Evolutionary conservation across 2,329 filamentous ascomycete genomes (phyloP).

Genomic region (Lachnellula hyalina): DNA sequence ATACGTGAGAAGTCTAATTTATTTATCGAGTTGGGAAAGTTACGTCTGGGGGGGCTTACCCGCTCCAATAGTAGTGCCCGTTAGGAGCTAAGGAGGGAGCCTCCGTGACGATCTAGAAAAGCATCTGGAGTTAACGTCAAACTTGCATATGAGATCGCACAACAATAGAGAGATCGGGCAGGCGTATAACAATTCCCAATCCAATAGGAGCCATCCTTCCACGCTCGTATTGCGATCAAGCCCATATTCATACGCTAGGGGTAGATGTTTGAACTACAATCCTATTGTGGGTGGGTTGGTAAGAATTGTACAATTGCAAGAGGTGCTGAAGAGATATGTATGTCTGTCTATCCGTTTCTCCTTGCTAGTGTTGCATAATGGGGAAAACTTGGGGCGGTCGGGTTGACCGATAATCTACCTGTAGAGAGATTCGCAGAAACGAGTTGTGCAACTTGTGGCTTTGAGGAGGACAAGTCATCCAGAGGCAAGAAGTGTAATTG

Average conservation of each 20-base stretch:
- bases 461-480: conserved; percentile 1
- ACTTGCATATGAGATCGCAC: too few relatives aligned
- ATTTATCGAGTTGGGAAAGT: too few relatives aligned
- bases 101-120: too few relatives aligned
- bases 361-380: background rate
- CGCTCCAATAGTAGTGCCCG: too few relatives aligned
- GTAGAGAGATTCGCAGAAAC: background rate
- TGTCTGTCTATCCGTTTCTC: background rate
- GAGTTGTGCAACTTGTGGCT: background rate
- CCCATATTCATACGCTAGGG: background rate
- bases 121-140: too few relatives aligned
- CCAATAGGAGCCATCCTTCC: background rate
- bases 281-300: too few relatives aligned
- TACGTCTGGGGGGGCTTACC: too few relatives aligned
- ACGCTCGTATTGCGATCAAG: background rate
- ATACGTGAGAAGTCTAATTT: too few relatives aligned
- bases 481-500: background rate
- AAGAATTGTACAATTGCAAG: too few relatives aligned
- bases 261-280: background rate
- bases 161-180: too few relatives aligned
- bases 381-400: background rate
- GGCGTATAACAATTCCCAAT: background rate
- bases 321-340: too few relatives aligned
- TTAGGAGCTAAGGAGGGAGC: too few relatives aligned
- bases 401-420: conserved; percentile 2